Conservation (phyloP, 208 protist genomes). For the Wallacemonas sp. region DNA sequence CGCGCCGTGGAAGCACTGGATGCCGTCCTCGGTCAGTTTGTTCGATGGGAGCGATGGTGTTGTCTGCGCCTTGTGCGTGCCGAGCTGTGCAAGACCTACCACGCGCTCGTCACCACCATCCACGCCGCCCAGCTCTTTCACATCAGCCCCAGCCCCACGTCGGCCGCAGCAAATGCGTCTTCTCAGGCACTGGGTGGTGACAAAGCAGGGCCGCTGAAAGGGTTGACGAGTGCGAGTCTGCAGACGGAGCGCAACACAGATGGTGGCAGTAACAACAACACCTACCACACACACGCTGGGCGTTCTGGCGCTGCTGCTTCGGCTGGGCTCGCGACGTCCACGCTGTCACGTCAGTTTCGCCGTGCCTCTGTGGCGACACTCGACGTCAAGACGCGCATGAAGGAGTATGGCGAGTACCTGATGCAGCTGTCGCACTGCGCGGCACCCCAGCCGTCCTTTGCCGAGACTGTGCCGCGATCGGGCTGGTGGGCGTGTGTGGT, state of each 20-base stretch:
- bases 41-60: slow-evolving; percentile 26
- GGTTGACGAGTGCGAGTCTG: background rate
- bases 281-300: background rate
- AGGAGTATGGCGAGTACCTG: slow-evolving; percentile 9
- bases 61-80: slow-evolving; percentile 39
- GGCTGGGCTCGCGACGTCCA: no score
- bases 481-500: no score
- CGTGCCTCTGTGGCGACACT: background rate
- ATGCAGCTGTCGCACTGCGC: background rate
- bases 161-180: background rate
- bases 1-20: slow-evolving; percentile 9
- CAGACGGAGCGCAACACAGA: background rate
- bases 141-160: slow-evolving; percentile 13
- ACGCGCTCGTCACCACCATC: slow-evolving; percentile 28
- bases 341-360: no score
- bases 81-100: slow-evolving; percentile 54
- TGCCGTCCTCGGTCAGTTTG: slow-evolving; percentile 8
- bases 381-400: slow-evolving; percentile 7
- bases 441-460: background rate
- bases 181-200: background rate
- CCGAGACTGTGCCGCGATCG: no score
- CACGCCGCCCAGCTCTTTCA: slow-evolving; percentile 18
- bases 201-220: background rate
- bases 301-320: no score
- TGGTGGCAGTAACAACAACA: background rate